A percentile compares a stretch with the other conserved stretches of the same genome.
Evolutionary conservation across 768 basidiomycete species (phyloP).

Genomic region (Suillus paluster): DNA sequence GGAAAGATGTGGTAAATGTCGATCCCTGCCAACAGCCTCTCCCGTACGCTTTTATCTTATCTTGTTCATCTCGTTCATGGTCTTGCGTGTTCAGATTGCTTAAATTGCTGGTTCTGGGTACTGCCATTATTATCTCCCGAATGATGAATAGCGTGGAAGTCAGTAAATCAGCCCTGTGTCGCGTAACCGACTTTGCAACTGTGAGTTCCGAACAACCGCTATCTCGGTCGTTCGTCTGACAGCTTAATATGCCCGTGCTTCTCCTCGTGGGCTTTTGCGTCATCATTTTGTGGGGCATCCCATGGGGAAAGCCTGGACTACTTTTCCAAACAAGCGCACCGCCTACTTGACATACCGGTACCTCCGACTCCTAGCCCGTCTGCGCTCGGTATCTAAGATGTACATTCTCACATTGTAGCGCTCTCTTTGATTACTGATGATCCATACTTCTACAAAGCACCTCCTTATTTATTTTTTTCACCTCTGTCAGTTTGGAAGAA

Average conservation of each 20-base stretch:
- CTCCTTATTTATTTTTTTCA: neutral
- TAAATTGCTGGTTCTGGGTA: neutral
- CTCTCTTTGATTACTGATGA: neutral
- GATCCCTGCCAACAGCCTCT: conserved; percentile 9
- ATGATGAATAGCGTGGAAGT: neutral
- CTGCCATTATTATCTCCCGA: neutral
- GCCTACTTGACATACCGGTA: neutral
- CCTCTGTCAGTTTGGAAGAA: neutral
- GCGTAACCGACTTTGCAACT: neutral
- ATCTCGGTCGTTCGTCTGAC: neutral
- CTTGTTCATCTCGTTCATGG: neutral
- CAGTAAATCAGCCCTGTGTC: neutral
- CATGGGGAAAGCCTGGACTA: neutral
- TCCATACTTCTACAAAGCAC: neutral
- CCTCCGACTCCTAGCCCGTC: neutral
- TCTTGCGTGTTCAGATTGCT: conserved; percentile 1
- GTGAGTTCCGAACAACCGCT: neutral
- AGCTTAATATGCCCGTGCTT: neutral
- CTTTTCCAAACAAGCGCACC: neutral
- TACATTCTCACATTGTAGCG: neutral
- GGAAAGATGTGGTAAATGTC: conserved; percentile 29
- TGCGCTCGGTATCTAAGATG: neutral
- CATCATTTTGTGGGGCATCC: neutral
- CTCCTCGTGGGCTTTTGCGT: neutral
- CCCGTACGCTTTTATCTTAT: conserved; percentile 1